phyloP scores from a whole-genome alignment of 257 asterid species.

The Solanum pennellii region DNA sequence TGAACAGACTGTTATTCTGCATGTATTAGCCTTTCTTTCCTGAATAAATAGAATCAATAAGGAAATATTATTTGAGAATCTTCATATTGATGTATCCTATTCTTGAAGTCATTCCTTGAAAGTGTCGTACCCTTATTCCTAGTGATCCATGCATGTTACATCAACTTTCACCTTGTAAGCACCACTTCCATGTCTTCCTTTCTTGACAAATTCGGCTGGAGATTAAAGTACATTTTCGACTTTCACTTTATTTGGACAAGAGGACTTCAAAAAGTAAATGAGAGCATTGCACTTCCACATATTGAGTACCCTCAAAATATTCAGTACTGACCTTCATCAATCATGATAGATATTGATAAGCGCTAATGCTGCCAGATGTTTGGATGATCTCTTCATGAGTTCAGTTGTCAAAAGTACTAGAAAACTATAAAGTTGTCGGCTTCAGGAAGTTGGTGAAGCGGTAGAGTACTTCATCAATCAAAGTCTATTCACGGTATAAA shows the following conservation, averaged over 20 bases:
- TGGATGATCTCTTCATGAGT: too few relatives aligned
- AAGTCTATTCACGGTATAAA: too few relatives aligned
- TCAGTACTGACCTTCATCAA: background rate
- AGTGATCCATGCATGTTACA: constrained; percentile 16
- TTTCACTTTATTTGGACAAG: constrained; percentile 18
- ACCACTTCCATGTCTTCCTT: background rate
- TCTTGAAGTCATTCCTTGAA: constrained; percentile 15
- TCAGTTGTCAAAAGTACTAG: too few relatives aligned
- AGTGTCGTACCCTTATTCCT: constrained; percentile 26
- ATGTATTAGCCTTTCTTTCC: constrained; percentile 36
- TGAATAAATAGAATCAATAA: constrained; percentile 40
- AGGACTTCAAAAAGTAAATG: constrained; percentile 27
- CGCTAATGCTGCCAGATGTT: too few relatives aligned
- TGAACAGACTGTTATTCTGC: constrained; percentile 15
- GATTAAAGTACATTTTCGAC: constrained; percentile 34
- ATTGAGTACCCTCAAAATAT: background rate
- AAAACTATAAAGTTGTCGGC: too few relatives aligned
- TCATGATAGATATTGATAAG: background rate
- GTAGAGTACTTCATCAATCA: too few relatives aligned
- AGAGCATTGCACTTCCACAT: constrained; percentile 27
- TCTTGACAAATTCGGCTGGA: background rate
- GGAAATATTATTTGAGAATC: constrained; percentile 24
- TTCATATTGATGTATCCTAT: constrained; percentile 27
- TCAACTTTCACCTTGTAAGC: constrained; percentile 4
- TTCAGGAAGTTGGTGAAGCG: too few relatives aligned